phyloP scores from a whole-genome alignment of 345 rosid species.

The Boechera divaricarpa region DNA sequence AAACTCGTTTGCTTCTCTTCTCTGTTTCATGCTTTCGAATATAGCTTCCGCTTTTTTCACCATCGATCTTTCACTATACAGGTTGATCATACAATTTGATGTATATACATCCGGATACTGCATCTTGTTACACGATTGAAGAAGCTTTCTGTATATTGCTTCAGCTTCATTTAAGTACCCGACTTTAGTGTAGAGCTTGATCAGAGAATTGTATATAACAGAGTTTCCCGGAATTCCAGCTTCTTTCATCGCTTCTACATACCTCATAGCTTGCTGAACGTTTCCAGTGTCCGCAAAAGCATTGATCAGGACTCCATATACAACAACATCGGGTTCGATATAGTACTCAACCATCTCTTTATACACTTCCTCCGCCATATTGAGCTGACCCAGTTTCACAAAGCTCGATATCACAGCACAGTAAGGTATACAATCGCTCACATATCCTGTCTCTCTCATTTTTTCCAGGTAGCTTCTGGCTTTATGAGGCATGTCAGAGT shows the following conservation, averaged over 20 bases:
- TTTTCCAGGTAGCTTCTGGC: conserved; percentile 61
- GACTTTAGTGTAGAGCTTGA: conserved; percentile 85
- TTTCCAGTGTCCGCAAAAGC: conserved; percentile 81
- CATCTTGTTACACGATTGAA: neutral
- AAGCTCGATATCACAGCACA: conserved; percentile 84
- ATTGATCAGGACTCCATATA: conserved; percentile 81
- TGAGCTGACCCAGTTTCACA: conserved; percentile 67
- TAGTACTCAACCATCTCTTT: conserved; percentile 64
- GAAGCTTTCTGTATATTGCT: conserved; percentile 65
- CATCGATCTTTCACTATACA: conserved; percentile 76
- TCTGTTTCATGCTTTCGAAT: conserved; percentile 64
- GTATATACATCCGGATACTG: conserved; percentile 62
- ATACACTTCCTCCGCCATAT: conserved; percentile 69
- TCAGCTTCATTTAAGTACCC: conserved; percentile 82
- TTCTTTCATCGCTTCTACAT: conserved; percentile 64
- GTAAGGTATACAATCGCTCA: conserved; percentile 72
- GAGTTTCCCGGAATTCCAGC: conserved; percentile 67
- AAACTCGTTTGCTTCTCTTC: conserved; percentile 78
- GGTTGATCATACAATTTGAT: conserved; percentile 87
- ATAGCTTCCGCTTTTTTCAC: conserved; percentile 65
- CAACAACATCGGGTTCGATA: conserved; percentile 67
- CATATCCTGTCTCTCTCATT: conserved; percentile 74
- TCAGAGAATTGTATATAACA: conserved; percentile 68
- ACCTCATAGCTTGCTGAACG: conserved; percentile 61
- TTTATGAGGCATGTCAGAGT: conserved; percentile 61